Evolutionary conservation across 768 basidiomycete species (phyloP), one percentile per base, ranked within the genome.

Genomic region (Psilocybe subaeruginosa): DNA sequence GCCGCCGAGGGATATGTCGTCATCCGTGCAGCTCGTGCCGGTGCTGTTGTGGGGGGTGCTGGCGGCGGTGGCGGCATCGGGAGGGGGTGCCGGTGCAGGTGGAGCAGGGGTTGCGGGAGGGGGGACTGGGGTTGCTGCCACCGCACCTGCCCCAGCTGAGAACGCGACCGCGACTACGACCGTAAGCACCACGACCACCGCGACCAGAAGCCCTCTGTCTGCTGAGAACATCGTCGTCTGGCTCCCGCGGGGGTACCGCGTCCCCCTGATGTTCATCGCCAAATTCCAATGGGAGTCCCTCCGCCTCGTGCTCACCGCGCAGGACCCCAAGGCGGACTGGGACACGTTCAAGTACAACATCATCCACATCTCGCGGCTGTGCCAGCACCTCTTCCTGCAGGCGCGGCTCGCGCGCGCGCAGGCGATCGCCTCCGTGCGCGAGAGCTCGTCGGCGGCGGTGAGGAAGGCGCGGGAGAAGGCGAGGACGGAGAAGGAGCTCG

Each of bases 211-310:
- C 11, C 7, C 2, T 33, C 57, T 5, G 56, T 62, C 12, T 65
- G 69, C 8, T 46, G 66, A 1, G 54, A 56, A 9, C 46, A 29
- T 54, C 9, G 47, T 29, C 2, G 47, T 58, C 4, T 48, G 30
- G 31, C 58, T 81, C 1, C 81, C 80, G 9, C 66, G 76, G 6
- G 74, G 69, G 8, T 82, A 82, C 62, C 72, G 81, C 1, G 65
- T 80, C 16, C 80, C 81, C 0, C 66, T 82, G 16, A 74, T 82
- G 73, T 82, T 80, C 67, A 72, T 78, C 19, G 78, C 78, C 39
- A 77, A 77, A 56, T 81, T 78, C 59, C 74, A 74, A 55, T 82
- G 80, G 80, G 76, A 77, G 60, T 75, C 73, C 11, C 63, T 81
- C 3, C 64, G 73, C 57, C 73, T 82, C 30, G 78, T 81, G 9